A percentile compares a stretch with the other conserved stretches of the same genome.
phyloP scores from a whole-genome alignment of 768 basidiomycete genomes.

The Chalciporus piperatus region DNA sequence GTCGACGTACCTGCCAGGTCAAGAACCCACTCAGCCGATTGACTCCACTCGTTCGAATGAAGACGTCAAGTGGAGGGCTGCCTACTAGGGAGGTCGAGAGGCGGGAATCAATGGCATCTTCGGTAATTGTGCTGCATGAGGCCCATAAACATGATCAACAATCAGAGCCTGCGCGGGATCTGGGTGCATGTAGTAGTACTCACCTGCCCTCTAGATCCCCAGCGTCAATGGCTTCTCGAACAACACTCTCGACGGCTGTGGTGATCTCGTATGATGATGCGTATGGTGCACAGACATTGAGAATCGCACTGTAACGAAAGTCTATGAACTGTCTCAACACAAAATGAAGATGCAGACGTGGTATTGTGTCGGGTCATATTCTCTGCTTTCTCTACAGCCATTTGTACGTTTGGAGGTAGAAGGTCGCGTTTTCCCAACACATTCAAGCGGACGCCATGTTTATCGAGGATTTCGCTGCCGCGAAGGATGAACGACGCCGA shows the following conservation, averaged over 20 bases:
- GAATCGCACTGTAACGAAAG: conserved; percentile 57
- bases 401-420: conserved; percentile 75
- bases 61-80: conserved; percentile 82
- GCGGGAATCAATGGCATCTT: conserved; percentile 61
- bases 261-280: conserved; percentile 90
- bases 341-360: conserved; percentile 40
- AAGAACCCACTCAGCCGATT: conserved; percentile 63
- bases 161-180: not conserved
- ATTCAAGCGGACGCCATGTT: conserved; percentile 81
- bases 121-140: conserved; percentile 50
- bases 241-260: conserved; percentile 53
- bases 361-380: conserved; percentile 70
- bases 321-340: not conserved
- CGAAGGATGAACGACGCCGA: not conserved
- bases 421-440: conserved; percentile 73
- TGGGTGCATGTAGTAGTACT: not conserved
- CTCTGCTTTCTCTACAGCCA: conserved; percentile 69
- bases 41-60: conserved; percentile 90
- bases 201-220: conserved; percentile 30
- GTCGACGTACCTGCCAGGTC: conserved; percentile 84
- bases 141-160: conserved; percentile 2
- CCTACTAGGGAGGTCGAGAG: conserved; percentile 63
- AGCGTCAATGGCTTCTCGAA: conserved; percentile 33
- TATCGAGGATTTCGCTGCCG: conserved; percentile 72
- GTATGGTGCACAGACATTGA: conserved; percentile 94